phyloP scores from a whole-genome alignment of 208 protist genomes.

The Leishmania guyanensis region DNA sequence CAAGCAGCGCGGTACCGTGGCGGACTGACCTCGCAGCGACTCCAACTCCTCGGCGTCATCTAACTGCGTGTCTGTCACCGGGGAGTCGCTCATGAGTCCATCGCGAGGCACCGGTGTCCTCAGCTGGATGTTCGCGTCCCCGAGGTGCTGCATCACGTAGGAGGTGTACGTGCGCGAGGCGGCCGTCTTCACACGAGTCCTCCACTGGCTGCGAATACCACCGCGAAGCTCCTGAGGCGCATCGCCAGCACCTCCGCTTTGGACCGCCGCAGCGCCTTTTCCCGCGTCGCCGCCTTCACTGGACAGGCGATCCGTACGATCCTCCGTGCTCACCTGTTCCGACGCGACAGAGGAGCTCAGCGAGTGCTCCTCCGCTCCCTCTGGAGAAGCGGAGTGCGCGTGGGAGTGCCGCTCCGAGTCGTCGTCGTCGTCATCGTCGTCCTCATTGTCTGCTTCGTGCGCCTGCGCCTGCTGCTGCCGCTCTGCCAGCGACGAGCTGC shows the following conservation, averaged over 20 bases:
- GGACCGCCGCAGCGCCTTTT: neutral
- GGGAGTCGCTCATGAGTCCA: neutral
- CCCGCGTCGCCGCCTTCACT: neutral
- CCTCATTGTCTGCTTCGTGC: neutral
- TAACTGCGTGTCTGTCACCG: constrained; percentile 26
- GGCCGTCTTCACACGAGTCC: constrained; percentile 27
- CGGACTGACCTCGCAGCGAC: constrained; percentile 44
- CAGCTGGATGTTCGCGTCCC: constrained; percentile 16
- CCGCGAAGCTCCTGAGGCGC: constrained; percentile 27
- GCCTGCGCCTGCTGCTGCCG: neutral
- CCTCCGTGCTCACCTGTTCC: constrained; percentile 1
- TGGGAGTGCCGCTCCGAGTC: neutral
- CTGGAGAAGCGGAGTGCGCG: neutral
- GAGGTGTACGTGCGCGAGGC: constrained; percentile 36
- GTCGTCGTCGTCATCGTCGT: neutral
- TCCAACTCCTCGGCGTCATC: constrained; percentile 45
- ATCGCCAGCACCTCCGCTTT: neutral
- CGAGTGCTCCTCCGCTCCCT: neutral
- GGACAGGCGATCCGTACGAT: neutral
- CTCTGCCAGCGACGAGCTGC: neutral
- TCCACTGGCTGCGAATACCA: constrained; percentile 53
- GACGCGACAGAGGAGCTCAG: constrained; percentile 1
- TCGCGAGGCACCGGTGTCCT: constrained; percentile 8
- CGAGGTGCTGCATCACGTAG: constrained; percentile 37
- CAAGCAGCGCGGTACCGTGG: constrained; percentile 31